Percentiles rank a stretch among this genome's conserved stretches.
Evolutionary conservation across 441 rosid species (phyloP).

Genomic region (Populus hybrid): DNA sequence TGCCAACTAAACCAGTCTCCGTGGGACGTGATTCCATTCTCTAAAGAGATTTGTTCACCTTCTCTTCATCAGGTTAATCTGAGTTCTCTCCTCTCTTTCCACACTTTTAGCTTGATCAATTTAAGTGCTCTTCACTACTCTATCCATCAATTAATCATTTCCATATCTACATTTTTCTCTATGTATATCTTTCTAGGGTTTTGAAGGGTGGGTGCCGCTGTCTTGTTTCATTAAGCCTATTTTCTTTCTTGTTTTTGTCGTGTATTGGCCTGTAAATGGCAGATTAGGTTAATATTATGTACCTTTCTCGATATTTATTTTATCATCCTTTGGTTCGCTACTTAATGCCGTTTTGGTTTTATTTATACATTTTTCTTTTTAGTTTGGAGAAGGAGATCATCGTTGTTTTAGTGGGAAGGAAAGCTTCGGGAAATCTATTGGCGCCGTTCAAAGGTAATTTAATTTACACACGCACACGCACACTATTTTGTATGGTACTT

Average conservation of each 20-base stretch:
- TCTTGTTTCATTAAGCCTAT: slow-evolving; percentile 47
- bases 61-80: slow-evolving; percentile 35
- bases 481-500: slow-evolving; percentile 18
- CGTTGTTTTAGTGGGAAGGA: slow-evolving; percentile 36
- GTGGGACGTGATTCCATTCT: slow-evolving; percentile 70
- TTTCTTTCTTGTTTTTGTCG: slow-evolving; percentile 22
- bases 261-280: slow-evolving; percentile 21
- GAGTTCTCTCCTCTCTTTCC: slow-evolving; percentile 2
- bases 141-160: slow-evolving; percentile 13
- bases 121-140: not conserved
- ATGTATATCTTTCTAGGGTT: slow-evolving; percentile 21
- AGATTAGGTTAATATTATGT: slow-evolving; percentile 33
- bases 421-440: slow-evolving; percentile 45
- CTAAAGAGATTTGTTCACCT: slow-evolving; percentile 24
- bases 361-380: slow-evolving; percentile 20
- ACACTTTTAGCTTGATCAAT: slow-evolving; percentile 22
- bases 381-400: slow-evolving; percentile 44
- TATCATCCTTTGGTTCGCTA: not conserved
- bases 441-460: slow-evolving; percentile 43
- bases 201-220: not conserved
- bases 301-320: slow-evolving; percentile 20
- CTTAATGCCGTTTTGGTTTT: slow-evolving; percentile 9
- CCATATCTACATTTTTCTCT: not conserved
- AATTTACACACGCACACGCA: not conserved
- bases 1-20: slow-evolving; percentile 89